Evolutionary conservation across 1,284 basidiomycete genomes (phyloP).

Genomic region (Porogramme epimiltina): DNA sequence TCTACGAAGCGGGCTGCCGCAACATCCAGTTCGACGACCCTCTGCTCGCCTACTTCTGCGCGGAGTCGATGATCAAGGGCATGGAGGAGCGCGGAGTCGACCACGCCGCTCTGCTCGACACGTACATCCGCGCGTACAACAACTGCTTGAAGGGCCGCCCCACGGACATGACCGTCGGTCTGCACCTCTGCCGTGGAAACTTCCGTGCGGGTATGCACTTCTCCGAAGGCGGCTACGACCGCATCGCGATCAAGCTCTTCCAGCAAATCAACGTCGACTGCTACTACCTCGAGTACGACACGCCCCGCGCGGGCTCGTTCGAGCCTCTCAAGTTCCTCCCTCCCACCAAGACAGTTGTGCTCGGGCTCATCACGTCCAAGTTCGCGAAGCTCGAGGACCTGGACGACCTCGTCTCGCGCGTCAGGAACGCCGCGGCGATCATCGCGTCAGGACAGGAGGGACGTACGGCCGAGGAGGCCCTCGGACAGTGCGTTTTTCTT

Average conservation of each 20-base stretch:
- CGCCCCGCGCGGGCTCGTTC: constrained; percentile 71
- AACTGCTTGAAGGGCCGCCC: constrained; percentile 61
- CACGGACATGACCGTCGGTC: constrained; percentile 63
- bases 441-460: constrained; percentile 54
- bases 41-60: constrained; percentile 69
- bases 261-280: constrained; percentile 72
- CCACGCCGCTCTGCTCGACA: constrained; percentile 63
- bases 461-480: constrained; percentile 53
- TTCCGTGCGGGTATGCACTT: constrained; percentile 71
- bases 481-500: constrained; percentile 53
- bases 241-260: constrained; percentile 77
- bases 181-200: constrained; percentile 84
- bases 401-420: constrained; percentile 56
- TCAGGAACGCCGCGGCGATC: constrained; percentile 64
- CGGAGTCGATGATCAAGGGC: constrained; percentile 58
- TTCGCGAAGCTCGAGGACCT: constrained; percentile 65
- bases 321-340: constrained; percentile 69
- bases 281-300: constrained; percentile 84
- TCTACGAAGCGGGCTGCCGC: constrained; percentile 74
- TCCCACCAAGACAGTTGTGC: constrained; percentile 64
- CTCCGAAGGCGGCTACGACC: constrained; percentile 73
- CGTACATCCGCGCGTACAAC: constrained; percentile 75
- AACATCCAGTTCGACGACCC: constrained; percentile 80
- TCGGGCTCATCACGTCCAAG: constrained; percentile 79
- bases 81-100: constrained; percentile 65